A percentile compares a stretch with the other conserved stretches of the same genome.
These are phyloP conservation scores for Sporothrix mexicana DNA, from an alignment of 2,329 filamentous ascomycete species.

Conservation along the genomic window DNA sequence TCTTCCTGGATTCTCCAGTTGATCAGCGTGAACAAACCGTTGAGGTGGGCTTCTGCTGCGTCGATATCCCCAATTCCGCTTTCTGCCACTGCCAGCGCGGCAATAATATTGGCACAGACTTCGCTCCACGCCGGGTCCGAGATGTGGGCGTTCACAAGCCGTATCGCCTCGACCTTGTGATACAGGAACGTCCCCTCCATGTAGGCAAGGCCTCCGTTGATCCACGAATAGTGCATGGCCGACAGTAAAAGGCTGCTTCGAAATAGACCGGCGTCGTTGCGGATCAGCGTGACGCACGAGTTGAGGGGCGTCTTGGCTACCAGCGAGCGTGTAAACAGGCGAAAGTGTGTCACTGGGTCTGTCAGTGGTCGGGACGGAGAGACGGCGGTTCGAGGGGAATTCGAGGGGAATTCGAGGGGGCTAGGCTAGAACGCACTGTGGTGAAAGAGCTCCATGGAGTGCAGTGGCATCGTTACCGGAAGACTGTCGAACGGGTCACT, in stretches of 20 bases:
- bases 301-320: not conserved
- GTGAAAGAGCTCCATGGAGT: constrained; percentile 26
- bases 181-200: constrained; percentile 23
- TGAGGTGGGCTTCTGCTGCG: constrained; percentile 25
- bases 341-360: constrained; percentile 25
- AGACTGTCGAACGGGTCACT: constrained; percentile 17
- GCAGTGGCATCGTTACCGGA: constrained; percentile 13
- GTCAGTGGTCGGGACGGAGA: not conserved
- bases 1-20: constrained; percentile 20
- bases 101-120: constrained; percentile 10
- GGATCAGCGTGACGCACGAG: not conserved
- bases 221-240: constrained; percentile 30
- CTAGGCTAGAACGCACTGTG: not conserved
- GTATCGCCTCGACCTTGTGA: constrained; percentile 29
- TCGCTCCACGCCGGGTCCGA: constrained; percentile 2
- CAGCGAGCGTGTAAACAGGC: constrained; percentile 5
- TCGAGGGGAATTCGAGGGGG: not conserved
- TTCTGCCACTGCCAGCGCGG: constrained; percentile 21
- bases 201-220: constrained; percentile 20
- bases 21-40: constrained; percentile 13
- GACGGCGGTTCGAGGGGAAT: not conserved
- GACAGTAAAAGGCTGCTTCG: not conserved
- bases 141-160: constrained; percentile 13
- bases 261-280: not conserved
- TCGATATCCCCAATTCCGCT: constrained; percentile 28